phyloP scores from a whole-genome alignment of 768 basidiomycete genomes.

The Arthromyces matolae region DNA sequence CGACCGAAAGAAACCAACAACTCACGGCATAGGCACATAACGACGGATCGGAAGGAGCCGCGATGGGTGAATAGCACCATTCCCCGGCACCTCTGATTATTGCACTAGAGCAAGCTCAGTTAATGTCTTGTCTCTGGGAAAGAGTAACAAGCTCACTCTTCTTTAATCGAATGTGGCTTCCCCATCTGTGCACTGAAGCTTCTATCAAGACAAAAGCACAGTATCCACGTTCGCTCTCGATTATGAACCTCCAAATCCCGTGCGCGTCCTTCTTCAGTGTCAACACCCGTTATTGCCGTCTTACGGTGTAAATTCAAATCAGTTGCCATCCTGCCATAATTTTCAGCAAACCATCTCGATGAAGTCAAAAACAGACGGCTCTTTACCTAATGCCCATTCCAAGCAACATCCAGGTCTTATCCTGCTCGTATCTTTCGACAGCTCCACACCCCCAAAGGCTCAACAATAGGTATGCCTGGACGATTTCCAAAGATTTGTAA shows the following conservation, averaged over 20 bases:
- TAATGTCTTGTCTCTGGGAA: neutral
- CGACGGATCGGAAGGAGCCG: slow-evolving; percentile 60
- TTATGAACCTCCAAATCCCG: slow-evolving; percentile 88
- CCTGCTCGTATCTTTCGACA: slow-evolving; percentile 94
- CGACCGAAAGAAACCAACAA: slow-evolving; percentile 12
- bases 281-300: slow-evolving; percentile 53
- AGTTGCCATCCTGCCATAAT: slow-evolving; percentile 73
- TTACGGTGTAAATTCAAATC: slow-evolving; percentile 95
- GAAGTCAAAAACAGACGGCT: neutral
- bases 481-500: slow-evolving; percentile 92
- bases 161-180: slow-evolving; percentile 88
- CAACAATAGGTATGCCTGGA: slow-evolving; percentile 91
- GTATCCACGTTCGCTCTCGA: slow-evolving; percentile 90
- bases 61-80: slow-evolving; percentile 71
- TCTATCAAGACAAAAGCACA: slow-evolving; percentile 83
- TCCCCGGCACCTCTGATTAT: slow-evolving; percentile 79
- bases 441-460: slow-evolving; percentile 91
- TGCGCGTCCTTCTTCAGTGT: slow-evolving; percentile 75
- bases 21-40: slow-evolving; percentile 77
- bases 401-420: slow-evolving; percentile 87
- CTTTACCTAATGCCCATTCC: slow-evolving; percentile 80
- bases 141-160: slow-evolving; percentile 63
- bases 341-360: neutral
- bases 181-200: slow-evolving; percentile 96
- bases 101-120: slow-evolving; percentile 44